Base-by-base conservation (phyloP, 352 stramenopile species). In the Pythium monospermum region DNA sequence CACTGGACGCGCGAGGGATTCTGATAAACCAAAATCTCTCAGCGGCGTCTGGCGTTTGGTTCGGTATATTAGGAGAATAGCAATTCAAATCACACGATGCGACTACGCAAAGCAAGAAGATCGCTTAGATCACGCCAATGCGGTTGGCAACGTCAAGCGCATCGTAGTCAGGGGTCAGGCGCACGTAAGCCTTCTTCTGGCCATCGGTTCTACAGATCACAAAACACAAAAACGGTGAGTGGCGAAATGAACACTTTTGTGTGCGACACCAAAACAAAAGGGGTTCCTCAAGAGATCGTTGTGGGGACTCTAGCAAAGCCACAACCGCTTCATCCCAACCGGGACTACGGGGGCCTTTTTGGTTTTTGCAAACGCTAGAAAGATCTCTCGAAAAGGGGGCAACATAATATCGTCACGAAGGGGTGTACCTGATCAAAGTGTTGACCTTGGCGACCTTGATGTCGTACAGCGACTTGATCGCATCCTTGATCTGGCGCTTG, bases 401-500 rank as follows among this genome's bases (percentile, higher is more conserved):
- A 35, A 21, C 36, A 30, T 39, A 63, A 69, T 69, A 74, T 94
- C 83, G 83, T 91, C 83, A 52, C 79, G 66, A 94, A 85, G 59
- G 58, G 71, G 63, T 92, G 71, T 93, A 95, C 84, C 96, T 97
- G 86, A 99, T 99, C 41, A 99, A 85, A 21, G 97, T 99, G 88
- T 99, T 99, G 57, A 99, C 96, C 83, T 99, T 99, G 65, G 96
- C 79, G 28, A 85, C 95, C 83, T 99, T 95, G 84, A 99, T 99
- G 65, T 99, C 95, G 90, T 99, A 99, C 40, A 99, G 82, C 69
- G 97, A 89, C 83, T 99, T 97, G 39, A 99, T 95, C 50, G 97
- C 96, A 57, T 97, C 83, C 91, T 99, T 99, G 86, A 99, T 99
- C 89, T 99, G 97, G 61, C 96, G 91, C 94, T 99, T 99, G 91